A percentile compares a stretch with the other conserved stretches of the same genome.
phyloP scores from a whole-genome alignment of 2,329 filamentous ascomycete genomes.

The Colletotrichum sp. region DNA sequence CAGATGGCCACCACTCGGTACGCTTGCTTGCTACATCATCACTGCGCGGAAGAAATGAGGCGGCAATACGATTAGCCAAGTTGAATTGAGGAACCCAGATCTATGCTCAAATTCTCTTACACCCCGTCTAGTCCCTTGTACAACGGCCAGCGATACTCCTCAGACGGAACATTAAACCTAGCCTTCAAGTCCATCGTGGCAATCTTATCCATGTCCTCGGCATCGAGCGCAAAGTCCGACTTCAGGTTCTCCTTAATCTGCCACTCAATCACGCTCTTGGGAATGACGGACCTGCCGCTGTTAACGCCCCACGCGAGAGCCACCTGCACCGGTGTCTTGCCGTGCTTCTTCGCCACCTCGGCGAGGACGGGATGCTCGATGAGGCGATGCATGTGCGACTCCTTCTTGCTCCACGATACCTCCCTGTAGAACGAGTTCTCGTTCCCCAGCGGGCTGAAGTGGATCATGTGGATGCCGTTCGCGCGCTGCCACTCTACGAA shows the following conservation, averaged over 20 bases:
- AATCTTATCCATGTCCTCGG: neutral
- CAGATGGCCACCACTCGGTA: neutral
- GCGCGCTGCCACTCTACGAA: constrained; percentile 27
- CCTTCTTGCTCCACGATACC: constrained; percentile 33
- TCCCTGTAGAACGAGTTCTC: constrained; percentile 34
- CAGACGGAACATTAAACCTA: neutral
- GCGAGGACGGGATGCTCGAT: constrained; percentile 30
- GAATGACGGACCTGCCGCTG: constrained; percentile 35
- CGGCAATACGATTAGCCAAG: neutral
- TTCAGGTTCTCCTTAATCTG: neutral
- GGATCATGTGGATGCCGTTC: constrained; percentile 33
- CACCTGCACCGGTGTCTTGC: constrained; percentile 35
- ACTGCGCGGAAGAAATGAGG: rapidly evolving
- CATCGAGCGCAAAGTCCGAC: neutral
- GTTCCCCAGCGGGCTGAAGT: constrained; percentile 36
- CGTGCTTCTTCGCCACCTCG: constrained; percentile 31
- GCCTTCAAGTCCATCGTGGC: neutral
- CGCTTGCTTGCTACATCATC: neutral
- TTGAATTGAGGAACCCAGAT: neutral
- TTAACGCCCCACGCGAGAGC: constrained; percentile 36
- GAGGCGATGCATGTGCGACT: constrained; percentile 30
- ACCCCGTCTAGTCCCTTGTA: neutral
- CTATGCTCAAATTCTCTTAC: neutral
- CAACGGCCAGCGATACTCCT: neutral
- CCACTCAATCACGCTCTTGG: constrained; percentile 35